These are phyloP conservation scores for Paspalum vaginatum DNA, from an alignment of 176 grass and related monocot genomes.

Conservation along the genomic window DNA sequence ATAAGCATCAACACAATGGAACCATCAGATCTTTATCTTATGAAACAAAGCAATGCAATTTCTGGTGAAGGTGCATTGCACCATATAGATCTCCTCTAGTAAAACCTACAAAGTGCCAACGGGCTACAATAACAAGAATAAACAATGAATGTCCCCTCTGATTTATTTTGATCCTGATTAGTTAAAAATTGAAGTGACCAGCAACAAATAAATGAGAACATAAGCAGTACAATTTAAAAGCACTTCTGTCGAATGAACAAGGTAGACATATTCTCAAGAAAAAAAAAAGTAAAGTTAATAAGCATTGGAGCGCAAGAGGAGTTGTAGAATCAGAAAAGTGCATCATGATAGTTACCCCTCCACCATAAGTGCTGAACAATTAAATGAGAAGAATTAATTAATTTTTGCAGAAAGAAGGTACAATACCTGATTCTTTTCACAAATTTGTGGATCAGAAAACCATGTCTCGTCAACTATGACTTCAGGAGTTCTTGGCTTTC, in stretches of 20 bases:
- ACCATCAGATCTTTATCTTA: background rate
- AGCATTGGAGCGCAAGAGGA: background rate
- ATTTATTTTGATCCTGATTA: too few relatives aligned
- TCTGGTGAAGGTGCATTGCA: background rate
- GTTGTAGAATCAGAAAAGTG: background rate
- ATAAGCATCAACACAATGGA: background rate
- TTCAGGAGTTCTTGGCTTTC: slow-evolving; percentile 52
- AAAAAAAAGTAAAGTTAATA: background rate
- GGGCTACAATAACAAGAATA: background rate
- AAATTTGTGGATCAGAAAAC: slow-evolving; percentile 46
- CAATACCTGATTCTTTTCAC: slow-evolving; percentile 40
- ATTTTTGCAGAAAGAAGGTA: background rate
- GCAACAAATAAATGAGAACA: too few relatives aligned
- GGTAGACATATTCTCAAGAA: background rate
- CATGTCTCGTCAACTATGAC: slow-evolving; percentile 59
- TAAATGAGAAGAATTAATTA: background rate
- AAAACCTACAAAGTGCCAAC: background rate
- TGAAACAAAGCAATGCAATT: background rate
- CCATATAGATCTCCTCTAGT: background rate
- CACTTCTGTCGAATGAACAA: background rate
- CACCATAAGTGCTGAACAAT: background rate
- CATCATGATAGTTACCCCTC: background rate
- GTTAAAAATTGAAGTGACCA: too few relatives aligned
- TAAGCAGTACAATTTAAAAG: background rate
- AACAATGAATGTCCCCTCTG: background rate